Evolutionary conservation across 805 yeast species (phyloP).

Genomic region (Sungouiozyma intestinalis): DNA sequence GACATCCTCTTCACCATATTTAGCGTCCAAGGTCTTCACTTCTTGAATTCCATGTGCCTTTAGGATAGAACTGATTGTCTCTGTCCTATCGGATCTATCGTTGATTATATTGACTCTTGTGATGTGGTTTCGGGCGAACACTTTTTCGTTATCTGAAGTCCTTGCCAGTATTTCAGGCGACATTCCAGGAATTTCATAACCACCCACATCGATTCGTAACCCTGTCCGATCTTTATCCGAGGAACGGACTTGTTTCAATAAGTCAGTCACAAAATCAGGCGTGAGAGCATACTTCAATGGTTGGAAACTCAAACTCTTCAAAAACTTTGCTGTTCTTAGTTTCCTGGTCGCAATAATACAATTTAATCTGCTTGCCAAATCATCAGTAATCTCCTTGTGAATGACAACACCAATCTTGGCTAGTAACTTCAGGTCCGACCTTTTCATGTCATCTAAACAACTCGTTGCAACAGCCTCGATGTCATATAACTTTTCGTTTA

Average conservation of each 20-base stretch:
- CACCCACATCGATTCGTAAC: slow-evolving; percentile 5
- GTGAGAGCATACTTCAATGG: slow-evolving; percentile 39
- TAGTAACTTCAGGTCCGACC: slow-evolving; percentile 35
- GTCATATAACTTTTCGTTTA: slow-evolving; percentile 18
- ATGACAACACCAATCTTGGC: slow-evolving; percentile 48
- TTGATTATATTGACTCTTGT: slow-evolving; percentile 14
- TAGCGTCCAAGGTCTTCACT: slow-evolving; percentile 13
- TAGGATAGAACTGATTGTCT: slow-evolving; percentile 18
- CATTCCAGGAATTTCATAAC: slow-evolving; percentile 29
- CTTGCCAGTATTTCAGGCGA: slow-evolving; percentile 15
- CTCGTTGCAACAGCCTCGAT: slow-evolving; percentile 55
- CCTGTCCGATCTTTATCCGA: slow-evolving; percentile 7
- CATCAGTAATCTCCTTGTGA: slow-evolving; percentile 23
- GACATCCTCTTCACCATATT: slow-evolving; percentile 12
- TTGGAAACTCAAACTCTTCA: slow-evolving; percentile 53
- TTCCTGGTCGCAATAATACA: slow-evolving; percentile 67
- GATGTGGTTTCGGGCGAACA: slow-evolving; percentile 20
- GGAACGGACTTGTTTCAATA: slow-evolving; percentile 28
- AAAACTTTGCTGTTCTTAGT: slow-evolving; percentile 76
- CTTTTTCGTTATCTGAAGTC: slow-evolving; percentile 12
- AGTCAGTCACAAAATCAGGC: slow-evolving; percentile 43
- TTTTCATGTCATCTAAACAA: slow-evolving; percentile 34
- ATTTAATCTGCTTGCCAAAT: slow-evolving; percentile 27
- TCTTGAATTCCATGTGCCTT: slow-evolving; percentile 20
- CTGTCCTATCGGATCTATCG: slow-evolving; percentile 23